A percentile compares a stretch with the other conserved stretches of the same genome.
Conservation (phyloP, 495 filamentous ascomycete genomes). For the Podospora australis region DNA sequence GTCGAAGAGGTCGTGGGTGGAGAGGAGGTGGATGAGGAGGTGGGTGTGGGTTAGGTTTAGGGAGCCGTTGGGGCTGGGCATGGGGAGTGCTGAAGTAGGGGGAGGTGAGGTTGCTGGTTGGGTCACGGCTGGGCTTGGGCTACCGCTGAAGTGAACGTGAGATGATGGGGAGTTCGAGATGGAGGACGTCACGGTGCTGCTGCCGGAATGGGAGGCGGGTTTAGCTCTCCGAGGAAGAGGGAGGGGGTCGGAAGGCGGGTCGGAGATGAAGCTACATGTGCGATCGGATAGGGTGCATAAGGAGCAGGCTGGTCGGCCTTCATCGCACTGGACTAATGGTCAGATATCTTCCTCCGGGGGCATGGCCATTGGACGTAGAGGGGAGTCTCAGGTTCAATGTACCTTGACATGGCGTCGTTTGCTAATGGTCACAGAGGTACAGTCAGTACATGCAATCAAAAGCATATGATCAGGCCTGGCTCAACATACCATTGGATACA, state of each 20-base stretch:
- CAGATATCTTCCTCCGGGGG: not conserved
- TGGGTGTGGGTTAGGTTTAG: not conserved
- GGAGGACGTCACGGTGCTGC: not conserved
- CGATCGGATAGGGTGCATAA: not conserved
- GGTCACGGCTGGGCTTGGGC: not conserved
- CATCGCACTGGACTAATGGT: not conserved
- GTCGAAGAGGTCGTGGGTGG: not conserved
- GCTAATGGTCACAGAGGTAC: not conserved
- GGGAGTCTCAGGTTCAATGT: not conserved
- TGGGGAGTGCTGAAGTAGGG: too few species aligned
- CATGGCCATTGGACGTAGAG: not conserved
- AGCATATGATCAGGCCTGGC: not conserved
- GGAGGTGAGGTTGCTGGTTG: too few species aligned
- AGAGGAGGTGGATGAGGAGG: not conserved
- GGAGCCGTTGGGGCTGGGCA: not conserved
- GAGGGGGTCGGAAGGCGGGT: not conserved
- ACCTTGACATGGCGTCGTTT: not conserved
- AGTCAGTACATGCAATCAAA: not conserved
- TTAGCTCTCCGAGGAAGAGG: not conserved
- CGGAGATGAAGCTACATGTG: not conserved
- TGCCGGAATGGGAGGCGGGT: not conserved
- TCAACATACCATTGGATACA: not conserved
- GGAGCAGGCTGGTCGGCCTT: not conserved
- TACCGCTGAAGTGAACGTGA: not conserved
- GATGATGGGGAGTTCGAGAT: not conserved